A percentile compares a stretch with the other conserved stretches of the same genome.
Conservation (phyloP, 192 early-diverging fungal genomes). For the Funneliformis mosseae region DNA sequence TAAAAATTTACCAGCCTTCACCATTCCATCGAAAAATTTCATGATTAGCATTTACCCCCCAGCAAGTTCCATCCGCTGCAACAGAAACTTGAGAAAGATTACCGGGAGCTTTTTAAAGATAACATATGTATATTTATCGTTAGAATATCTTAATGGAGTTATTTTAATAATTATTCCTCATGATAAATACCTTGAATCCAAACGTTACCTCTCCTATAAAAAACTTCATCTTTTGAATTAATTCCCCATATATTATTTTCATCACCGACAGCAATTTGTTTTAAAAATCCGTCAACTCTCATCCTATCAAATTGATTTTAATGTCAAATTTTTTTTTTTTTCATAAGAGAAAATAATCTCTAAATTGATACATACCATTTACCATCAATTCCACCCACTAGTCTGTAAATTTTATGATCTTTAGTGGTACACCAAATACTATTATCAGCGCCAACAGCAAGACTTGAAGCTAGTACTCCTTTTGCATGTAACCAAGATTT, state of each 20-base stretch:
- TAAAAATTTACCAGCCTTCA: background rate
- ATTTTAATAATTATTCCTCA: too few relatives aligned
- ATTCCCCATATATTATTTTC: background rate
- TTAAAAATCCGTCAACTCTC: background rate
- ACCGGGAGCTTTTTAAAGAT: background rate
- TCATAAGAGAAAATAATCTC: background rate
- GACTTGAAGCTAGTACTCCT: background rate
- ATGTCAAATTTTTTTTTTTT: background rate
- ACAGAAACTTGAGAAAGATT: slow-evolving; percentile 1
- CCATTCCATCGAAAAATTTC: background rate
- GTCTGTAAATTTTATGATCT: background rate
- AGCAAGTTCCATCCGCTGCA: background rate
- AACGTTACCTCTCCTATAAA: background rate
- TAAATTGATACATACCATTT: background rate
- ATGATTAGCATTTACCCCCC: background rate
- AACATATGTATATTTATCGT: too few relatives aligned
- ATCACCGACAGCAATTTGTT: background rate
- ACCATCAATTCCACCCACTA: background rate
- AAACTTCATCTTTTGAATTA: background rate
- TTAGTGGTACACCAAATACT: background rate
- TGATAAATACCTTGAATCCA: background rate
- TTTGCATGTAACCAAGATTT: background rate
- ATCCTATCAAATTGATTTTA: background rate
- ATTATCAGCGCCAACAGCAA: background rate
- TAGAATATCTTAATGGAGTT: too few relatives aligned